Base-by-base conservation (phyloP, 176 grass and related monocot genomes). In the Aegilops speltoides region DNA sequence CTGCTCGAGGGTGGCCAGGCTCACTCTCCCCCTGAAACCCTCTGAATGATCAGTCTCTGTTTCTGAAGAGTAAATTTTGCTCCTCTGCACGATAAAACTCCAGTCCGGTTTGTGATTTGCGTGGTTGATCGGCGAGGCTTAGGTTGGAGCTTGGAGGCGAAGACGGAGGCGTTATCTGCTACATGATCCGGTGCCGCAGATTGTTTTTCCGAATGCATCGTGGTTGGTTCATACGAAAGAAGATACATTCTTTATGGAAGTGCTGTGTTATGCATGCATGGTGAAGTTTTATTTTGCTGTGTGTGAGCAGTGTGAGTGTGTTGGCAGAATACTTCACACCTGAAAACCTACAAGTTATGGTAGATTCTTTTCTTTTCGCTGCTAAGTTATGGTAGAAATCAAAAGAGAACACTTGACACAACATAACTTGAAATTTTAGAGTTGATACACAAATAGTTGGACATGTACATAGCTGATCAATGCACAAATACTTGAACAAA, bases 1-100 rank as follows among this genome's bases (percentile, higher is more conserved):
- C 88, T 99, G 69, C 94, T 99, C 1, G 97, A 99, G 9, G 84
- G 73, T 7, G 90, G 94, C n/a, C 95, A 93, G 13, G 89, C 94
- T 15, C 94, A 91, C 48, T 99, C 97, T 19, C 97, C 97, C 1
- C 88, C 89, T 64, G 93, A 88, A 79, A 94, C 94, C 34, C 77
- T 96, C 9, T 96, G 83, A 54, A 54, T 2, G 6, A 54, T 2
- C 16, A 52, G 48, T 0, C 16, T 54, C 50, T 19, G 54, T 59
- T 26, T 77, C 50, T 8, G 22, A 8, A 32, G 46, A 37, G 22
- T 22, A 70, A 67, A 43, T 61, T 66, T 82, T 86, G 73, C n/a
- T 61, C 25, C 62, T 26, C 24, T 2, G 24, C 11, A 66, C 15
- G 50, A 19, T 54, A 54, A 54, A 17, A 54, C 50, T 54, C 5